Evolutionary conservation across 306 rosid genomes (phyloP).

Genomic region (Canavalia gladiata): DNA sequence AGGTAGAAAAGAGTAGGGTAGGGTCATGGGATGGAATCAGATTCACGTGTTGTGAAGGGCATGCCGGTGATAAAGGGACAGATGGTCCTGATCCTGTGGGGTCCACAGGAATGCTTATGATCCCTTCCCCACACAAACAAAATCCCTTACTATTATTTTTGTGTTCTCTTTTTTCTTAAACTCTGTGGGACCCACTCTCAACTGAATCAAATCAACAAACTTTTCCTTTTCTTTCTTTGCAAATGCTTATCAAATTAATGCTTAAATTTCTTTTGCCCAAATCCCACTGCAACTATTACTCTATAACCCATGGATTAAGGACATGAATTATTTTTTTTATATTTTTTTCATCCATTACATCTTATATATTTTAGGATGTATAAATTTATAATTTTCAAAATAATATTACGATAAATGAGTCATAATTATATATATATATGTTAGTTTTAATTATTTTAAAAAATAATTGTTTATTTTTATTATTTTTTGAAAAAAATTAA

Average conservation of each 20-base stretch:
- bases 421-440: too few species aligned
- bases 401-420: too few species aligned
- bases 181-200: slow-evolving; percentile 31
- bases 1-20: background rate
- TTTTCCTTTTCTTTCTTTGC: background rate
- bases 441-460: too few species aligned
- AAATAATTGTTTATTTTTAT: too few species aligned
- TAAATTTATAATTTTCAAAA: too few species aligned
- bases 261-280: slow-evolving; percentile 33
- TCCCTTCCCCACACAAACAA: slow-evolving; percentile 46
- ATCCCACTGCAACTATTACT: background rate
- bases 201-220: slow-evolving; percentile 25
- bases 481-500: too few species aligned
- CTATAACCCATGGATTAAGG: too few species aligned
- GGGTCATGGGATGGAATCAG: slow-evolving; percentile 55
- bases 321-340: too few species aligned
- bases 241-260: background rate
- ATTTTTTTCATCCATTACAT: too few species aligned
- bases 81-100: slow-evolving; percentile 63
- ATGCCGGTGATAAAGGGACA: slow-evolving; percentile 83
- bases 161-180: slow-evolving; percentile 49
- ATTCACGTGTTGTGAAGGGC: slow-evolving; percentile 74
- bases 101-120: slow-evolving; percentile 49
- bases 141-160: slow-evolving; percentile 55
- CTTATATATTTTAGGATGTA: too few species aligned